These are phyloP conservation scores for Tarenaya hassleriana DNA, from an alignment of 345 rosid species.

Conservation along the genomic window DNA sequence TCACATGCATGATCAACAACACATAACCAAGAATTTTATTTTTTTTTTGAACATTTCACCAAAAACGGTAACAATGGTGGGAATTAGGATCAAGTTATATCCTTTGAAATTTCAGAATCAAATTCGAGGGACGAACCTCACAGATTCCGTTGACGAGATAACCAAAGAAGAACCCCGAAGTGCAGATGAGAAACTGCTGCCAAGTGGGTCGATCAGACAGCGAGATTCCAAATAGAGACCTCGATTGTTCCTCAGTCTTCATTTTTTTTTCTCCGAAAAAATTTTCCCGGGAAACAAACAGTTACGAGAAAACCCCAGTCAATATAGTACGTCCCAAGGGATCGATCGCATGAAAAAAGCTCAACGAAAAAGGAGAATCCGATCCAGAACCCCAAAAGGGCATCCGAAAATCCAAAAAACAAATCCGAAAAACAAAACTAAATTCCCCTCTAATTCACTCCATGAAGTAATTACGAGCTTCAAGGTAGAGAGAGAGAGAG, in stretches of 20 bases:
- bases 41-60: too few relatives aligned
- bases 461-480: conserved; percentile 15
- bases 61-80: too few relatives aligned
- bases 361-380: background rate
- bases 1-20: too few relatives aligned
- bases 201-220: conserved; percentile 63
- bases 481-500: background rate
- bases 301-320: conserved; percentile 10
- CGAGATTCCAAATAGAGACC: conserved; percentile 72
- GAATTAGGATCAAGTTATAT: too few relatives aligned
- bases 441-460: conserved; percentile 15
- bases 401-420: background rate
- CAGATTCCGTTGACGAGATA: conserved; percentile 92
- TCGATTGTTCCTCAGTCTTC: conserved; percentile 60
- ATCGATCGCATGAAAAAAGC: conserved; percentile 7
- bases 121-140: conserved; percentile 44
- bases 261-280: conserved; percentile 20
- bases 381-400: conserved; percentile 9
- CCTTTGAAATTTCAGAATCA: background rate
- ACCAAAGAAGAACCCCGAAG: conserved; percentile 95
- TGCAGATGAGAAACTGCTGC: conserved; percentile 87
- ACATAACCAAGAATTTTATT: too few relatives aligned
- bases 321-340: background rate
- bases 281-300: background rate
- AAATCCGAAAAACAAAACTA: background rate